phyloP scores from a whole-genome alignment of 805 yeast species.

The Sugiyamaella valdiviana region DNA sequence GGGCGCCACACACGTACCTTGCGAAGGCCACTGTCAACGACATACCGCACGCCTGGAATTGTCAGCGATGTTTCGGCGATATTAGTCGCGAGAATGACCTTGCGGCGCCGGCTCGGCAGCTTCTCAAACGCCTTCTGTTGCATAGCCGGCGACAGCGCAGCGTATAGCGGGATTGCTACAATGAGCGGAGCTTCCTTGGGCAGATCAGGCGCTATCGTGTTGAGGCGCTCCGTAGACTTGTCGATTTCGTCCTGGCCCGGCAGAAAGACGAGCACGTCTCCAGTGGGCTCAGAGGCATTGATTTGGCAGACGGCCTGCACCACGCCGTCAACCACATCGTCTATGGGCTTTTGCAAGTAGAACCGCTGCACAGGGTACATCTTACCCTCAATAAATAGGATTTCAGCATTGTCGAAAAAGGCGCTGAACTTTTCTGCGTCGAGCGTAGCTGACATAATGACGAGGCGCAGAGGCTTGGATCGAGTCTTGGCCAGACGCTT shows the following conservation, averaged over 20 bases:
- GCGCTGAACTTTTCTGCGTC: slow-evolving; percentile 80
- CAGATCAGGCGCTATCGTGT: slow-evolving; percentile 50
- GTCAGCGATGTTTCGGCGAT: slow-evolving; percentile 98
- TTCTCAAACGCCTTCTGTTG: slow-evolving; percentile 76
- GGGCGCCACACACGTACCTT: slow-evolving; percentile 95
- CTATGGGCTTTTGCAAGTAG: slow-evolving; percentile 58
- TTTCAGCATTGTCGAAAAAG: slow-evolving; percentile 73
- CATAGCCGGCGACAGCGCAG: slow-evolving; percentile 80
- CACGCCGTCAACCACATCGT: slow-evolving; percentile 78
- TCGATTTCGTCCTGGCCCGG: slow-evolving; percentile 99
- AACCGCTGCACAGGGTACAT: slow-evolving; percentile 74
- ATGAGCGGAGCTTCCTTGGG: slow-evolving; percentile 71
- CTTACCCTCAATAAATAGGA: slow-evolving; percentile 82
- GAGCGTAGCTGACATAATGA: slow-evolving; percentile 94
- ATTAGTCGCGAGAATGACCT: slow-evolving; percentile 86
- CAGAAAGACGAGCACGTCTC: slow-evolving; percentile 86
- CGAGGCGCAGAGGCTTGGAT: slow-evolving; percentile 54
- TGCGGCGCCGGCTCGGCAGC: slow-evolving; percentile 61
- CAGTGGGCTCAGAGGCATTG: slow-evolving; percentile 71
- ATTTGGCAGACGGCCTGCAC: slow-evolving; percentile 71
- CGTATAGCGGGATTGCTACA: slow-evolving; percentile 81
- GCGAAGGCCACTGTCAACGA: slow-evolving; percentile 85
- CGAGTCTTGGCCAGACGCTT: slow-evolving; percentile 54
- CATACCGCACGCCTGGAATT: slow-evolving; percentile 88
- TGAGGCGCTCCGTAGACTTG: slow-evolving; percentile 60